Base-by-base conservation (phyloP, 2,329 filamentous ascomycete species). In the Ophiostoma sp. region DNA sequence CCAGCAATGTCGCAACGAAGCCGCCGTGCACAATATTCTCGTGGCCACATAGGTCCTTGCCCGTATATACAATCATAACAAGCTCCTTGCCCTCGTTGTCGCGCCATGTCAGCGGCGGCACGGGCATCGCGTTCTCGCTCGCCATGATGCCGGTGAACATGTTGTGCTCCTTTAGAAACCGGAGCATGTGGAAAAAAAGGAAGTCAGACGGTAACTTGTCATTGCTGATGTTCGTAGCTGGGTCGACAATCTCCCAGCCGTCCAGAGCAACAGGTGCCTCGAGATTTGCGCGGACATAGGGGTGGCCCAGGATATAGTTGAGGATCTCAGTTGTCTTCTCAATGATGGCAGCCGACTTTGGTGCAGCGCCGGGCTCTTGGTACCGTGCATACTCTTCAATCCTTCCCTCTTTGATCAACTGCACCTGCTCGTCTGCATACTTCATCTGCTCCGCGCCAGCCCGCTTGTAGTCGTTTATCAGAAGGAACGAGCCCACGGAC, bases 21-120 rank as follows among this genome's bases (percentile, higher is more conserved):
- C 94, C 94, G 66, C 94, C 94, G 77, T 98, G 95, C 6, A 97
- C 85, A 71, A 98, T 92, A 2, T 91, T 92, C 5, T 92, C 91
- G 77, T 98, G 93, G 1, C 94, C 94, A 76, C 92, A 97, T 55
- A 98, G 81, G 74, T 91, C 88, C 2, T 83, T 79, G 1, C 94
- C 94, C 0, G 97, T 83, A 76, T 93, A 93, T 67, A 88, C 84
- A 58, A 98, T 84, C 14, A 87, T 86, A 5, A 93, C 86, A 67
- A 91, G 80, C 65, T 83, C 85, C 79, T 87, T 88, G 67, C 91
- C 90, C 41, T 83, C 85, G 36, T 85, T 83, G 73, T 95, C 90
- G 67, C 81, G 83, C 83, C 93, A 98, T 5, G 87, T 85, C 63
- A 92, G 83, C 1, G 94, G 93, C 3, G 94, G 93, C 0, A 97